These are phyloP conservation scores for Zopfia rhizophila DNA, from an alignment of 2,329 filamentous ascomycete genomes.

Conservation along the genomic window DNA sequence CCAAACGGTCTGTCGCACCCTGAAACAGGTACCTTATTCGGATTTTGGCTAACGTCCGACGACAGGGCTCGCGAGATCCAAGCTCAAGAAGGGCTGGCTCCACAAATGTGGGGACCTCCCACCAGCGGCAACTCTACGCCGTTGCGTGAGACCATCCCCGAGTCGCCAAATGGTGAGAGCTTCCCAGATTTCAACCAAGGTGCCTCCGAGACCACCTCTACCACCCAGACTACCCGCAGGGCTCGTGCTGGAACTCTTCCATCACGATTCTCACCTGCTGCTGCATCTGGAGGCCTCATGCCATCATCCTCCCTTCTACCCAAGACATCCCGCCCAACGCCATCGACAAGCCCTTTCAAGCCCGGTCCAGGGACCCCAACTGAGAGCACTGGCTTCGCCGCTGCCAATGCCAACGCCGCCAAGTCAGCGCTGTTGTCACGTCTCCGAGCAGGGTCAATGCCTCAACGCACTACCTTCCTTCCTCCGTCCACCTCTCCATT, in stretches of 20 bases:
- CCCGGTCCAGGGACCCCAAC: slow-evolving; percentile 61
- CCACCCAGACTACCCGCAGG: slow-evolving; percentile 74
- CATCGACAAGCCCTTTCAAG: slow-evolving; percentile 88
- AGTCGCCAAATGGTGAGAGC: slow-evolving; percentile 90
- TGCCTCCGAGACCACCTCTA: slow-evolving; percentile 68
- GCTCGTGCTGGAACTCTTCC: slow-evolving; percentile 95
- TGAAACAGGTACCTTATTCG: slow-evolving; percentile 38
- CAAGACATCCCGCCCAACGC: slow-evolving; percentile 85
- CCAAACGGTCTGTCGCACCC: slow-evolving; percentile 79
- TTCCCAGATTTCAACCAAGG: slow-evolving; percentile 89
- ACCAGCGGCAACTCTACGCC: slow-evolving; percentile 97
- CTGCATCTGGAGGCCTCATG: slow-evolving; percentile 69
- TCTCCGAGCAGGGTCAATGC: slow-evolving; percentile 92
- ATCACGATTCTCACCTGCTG: slow-evolving; percentile 86
- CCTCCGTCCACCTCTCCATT: slow-evolving; percentile 72
- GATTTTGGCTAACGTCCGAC: slow-evolving; percentile 41
- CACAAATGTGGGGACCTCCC: slow-evolving; percentile 86
- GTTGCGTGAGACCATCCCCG: slow-evolving; percentile 94
- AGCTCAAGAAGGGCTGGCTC: slow-evolving; percentile 87
- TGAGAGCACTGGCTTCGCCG: slow-evolving; percentile 44
- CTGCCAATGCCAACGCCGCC: slow-evolving; percentile 60
- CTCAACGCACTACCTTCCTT: slow-evolving; percentile 80
- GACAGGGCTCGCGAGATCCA: slow-evolving; percentile 92
- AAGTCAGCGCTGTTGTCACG: slow-evolving; percentile 83
- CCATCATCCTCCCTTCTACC: slow-evolving; percentile 65